Conservation (phyloP, 257 asterid genomes). For the Rubia yunnanensis region DNA sequence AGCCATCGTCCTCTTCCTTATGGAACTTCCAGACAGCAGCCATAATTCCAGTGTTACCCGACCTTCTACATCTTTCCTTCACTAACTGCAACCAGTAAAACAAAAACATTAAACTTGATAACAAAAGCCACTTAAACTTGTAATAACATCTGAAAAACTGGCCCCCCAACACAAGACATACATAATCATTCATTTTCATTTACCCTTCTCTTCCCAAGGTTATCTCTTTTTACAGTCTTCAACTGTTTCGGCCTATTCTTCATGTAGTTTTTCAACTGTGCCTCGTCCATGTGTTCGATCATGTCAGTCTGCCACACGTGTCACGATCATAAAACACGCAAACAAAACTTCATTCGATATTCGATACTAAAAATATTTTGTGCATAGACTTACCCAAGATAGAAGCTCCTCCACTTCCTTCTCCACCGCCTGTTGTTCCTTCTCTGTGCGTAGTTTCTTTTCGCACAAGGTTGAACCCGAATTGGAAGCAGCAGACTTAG, state of each 20-base stretch:
- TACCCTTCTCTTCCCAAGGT: slow-evolving; percentile 2
- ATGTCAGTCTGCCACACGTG: neutral
- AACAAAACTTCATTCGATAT: neutral
- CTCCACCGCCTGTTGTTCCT: slow-evolving; percentile 6
- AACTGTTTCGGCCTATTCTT: neutral
- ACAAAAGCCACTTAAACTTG: neutral
- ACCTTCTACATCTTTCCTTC: neutral
- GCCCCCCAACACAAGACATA: neutral
- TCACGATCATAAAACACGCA: neutral
- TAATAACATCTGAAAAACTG: neutral
- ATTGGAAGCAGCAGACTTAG: neutral
- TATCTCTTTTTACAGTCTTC: neutral
- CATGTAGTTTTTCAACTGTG: neutral
- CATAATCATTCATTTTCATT: neutral
- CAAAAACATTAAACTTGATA: neutral
- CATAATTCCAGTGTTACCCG: neutral
- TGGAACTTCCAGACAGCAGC: slow-evolving; percentile 4
- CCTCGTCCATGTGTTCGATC: neutral
- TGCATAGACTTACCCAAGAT: slow-evolving; percentile 4
- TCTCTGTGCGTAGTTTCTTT: neutral
- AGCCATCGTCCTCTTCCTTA: neutral
- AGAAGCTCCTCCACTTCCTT: slow-evolving; percentile 18
- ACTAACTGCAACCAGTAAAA: neutral
- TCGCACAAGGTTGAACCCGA: neutral
- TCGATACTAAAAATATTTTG: neutral